A percentile compares a stretch with the other conserved stretches of the same genome.
phyloP scores from a whole-genome alignment of 2,329 filamentous ascomycete genomes.

The Arachnomyces sp. region DNA sequence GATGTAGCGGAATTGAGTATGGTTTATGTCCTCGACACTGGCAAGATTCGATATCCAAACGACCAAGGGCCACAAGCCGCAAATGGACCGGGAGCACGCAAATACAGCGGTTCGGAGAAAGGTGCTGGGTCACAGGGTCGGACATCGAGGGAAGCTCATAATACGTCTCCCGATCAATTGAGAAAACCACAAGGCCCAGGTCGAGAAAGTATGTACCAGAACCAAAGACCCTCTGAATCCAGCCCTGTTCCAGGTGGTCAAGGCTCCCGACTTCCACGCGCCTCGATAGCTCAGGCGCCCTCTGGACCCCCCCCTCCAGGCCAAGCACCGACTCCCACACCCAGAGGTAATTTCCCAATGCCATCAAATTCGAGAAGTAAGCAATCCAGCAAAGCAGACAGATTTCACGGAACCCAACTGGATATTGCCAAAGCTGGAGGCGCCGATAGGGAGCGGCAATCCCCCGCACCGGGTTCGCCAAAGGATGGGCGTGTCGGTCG shows the following conservation, averaged over 20 bases:
- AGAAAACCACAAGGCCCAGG: conserved; percentile 32
- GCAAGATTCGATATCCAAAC: conserved; percentile 91
- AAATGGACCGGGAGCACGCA: conserved; percentile 32
- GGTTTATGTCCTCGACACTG: conserved; percentile 86
- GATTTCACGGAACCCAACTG: conserved; percentile 35
- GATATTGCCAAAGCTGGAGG: conserved; percentile 36
- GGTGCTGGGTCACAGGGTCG: conserved; percentile 32
- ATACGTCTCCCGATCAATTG: conserved; percentile 27
- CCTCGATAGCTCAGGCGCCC: conserved; percentile 51
- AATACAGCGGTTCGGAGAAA: conserved; percentile 37
- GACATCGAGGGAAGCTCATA: conserved; percentile 36
- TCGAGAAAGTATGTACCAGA: conserved; percentile 33
- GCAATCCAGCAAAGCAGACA: conserved; percentile 43
- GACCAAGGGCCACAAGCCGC: conserved; percentile 45
- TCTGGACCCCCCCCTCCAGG: conserved; percentile 57
- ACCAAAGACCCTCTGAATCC: conserved; percentile 20
- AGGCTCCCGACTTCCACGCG: conserved; percentile 52
- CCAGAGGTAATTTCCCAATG: conserved; percentile 38
- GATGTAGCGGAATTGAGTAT: conserved; percentile 78
- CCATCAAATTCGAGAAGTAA: conserved; percentile 36
- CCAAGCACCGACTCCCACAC: conserved; percentile 53
- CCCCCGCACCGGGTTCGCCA: conserved; percentile 35
- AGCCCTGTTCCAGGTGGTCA: conserved; percentile 30
- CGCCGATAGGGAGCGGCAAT: conserved; percentile 40
- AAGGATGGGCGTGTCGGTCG: conserved; percentile 29